Percentiles rank a stretch among this genome's conserved stretches.
Evolutionary conservation across 2,329 filamentous ascomycete species (phyloP).

Genomic region (Coleophoma eucalyptorum): DNA sequence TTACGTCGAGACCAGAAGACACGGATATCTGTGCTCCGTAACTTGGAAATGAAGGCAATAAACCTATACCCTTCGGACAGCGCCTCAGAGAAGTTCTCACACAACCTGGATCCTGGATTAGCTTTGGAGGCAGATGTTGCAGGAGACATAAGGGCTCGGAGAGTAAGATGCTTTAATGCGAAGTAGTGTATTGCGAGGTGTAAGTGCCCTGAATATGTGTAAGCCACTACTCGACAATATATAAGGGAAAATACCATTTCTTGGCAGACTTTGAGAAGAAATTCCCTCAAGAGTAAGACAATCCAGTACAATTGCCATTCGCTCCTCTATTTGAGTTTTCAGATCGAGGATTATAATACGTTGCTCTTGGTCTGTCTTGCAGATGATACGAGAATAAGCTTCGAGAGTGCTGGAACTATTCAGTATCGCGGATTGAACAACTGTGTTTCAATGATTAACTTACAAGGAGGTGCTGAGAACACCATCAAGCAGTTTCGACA

Average conservation of each 20-base stretch:
- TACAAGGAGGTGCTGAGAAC: slow-evolving; percentile 9
- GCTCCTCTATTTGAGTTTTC: not conserved
- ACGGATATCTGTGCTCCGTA: slow-evolving; percentile 4
- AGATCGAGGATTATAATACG: no score
- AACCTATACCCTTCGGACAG: slow-evolving; percentile 10
- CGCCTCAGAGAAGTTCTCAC: slow-evolving; percentile 5
- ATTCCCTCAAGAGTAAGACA: no score
- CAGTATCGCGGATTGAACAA: no score
- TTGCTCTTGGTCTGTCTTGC: not conserved
- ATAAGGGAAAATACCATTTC: no score
- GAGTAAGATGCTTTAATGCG: slow-evolving; percentile 36
- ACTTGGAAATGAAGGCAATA: slow-evolving; percentile 5
- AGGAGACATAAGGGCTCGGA: slow-evolving; percentile 41
- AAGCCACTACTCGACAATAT: not conserved
- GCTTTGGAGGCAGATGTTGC: slow-evolving; percentile 39
- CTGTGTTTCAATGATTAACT: not conserved
- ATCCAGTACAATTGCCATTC: not conserved
- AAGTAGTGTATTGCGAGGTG: slow-evolving; percentile 35
- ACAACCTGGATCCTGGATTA: slow-evolving; percentile 16
- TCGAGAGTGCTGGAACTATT: slow-evolving; percentile 4
- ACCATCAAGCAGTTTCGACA: slow-evolving; percentile 7
- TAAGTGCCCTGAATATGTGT: slow-evolving; percentile 26
- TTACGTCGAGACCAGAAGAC: slow-evolving; percentile 12
- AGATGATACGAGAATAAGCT: slow-evolving; percentile 8
- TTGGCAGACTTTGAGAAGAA: no score